phyloP scores from a whole-genome alignment of 345 rosid species.

The Salix purpurea region DNA sequence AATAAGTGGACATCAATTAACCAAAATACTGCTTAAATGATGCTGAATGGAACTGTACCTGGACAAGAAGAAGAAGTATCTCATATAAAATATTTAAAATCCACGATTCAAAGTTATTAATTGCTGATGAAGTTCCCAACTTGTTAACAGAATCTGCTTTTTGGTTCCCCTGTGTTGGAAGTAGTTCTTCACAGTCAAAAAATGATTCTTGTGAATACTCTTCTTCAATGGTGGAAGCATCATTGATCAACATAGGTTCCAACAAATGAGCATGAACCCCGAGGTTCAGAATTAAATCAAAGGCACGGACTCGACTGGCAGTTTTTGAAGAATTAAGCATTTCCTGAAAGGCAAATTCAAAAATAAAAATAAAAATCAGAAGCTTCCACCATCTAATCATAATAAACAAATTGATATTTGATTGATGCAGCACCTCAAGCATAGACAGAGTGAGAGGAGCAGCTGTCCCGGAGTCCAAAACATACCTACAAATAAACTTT shows the following conservation, averaged over 20 bases:
- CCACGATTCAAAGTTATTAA: constrained; percentile 84
- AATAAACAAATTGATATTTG: constrained; percentile 10
- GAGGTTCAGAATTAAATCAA: constrained; percentile 91
- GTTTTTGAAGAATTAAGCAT: constrained; percentile 82
- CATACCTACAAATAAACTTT: constrained; percentile 63
- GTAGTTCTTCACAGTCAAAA: constrained; percentile 53
- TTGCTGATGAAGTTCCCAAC: constrained; percentile 55
- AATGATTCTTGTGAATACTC: constrained; percentile 69
- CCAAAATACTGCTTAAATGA: not conserved
- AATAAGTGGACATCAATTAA: constrained; percentile 1
- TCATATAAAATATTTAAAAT: constrained; percentile 81
- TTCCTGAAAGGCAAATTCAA: constrained; percentile 51
- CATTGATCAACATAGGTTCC: constrained; percentile 72
- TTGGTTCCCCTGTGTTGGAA: constrained; percentile 42
- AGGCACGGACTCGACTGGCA: constrained; percentile 80
- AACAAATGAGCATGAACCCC: constrained; percentile 95
- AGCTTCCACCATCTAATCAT: constrained; percentile 13
- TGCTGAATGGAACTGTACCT: constrained; percentile 42
- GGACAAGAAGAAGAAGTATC: constrained; percentile 90
- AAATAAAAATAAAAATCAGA: constrained; percentile 23
- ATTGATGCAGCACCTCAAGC: constrained; percentile 70
- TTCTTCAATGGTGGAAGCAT: constrained; percentile 75
- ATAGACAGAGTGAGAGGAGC: constrained; percentile 94
- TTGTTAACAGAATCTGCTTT: constrained; percentile 47
- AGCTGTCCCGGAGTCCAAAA: constrained; percentile 89